Percentiles rank a stretch among this genome's conserved stretches.
Evolutionary conservation across 2,329 filamentous ascomycete genomes (phyloP).

Genomic region (Epichloe hybrida): DNA sequence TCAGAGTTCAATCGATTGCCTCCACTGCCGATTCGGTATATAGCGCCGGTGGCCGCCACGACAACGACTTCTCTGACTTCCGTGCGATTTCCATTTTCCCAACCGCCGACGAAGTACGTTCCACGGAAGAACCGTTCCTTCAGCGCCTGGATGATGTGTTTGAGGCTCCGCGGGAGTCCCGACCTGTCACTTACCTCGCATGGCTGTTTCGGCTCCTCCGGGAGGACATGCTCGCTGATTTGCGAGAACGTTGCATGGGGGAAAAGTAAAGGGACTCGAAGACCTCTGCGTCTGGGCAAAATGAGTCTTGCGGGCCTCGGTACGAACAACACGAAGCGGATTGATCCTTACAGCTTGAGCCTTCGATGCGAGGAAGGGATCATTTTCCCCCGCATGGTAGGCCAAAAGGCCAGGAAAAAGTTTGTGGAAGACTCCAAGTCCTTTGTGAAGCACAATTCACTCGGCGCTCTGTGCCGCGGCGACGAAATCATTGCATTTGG

Average conservation of each 20-base stretch:
- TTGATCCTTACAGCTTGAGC: not conserved
- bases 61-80: slow-evolving; percentile 56
- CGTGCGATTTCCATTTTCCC: slow-evolving; percentile 50
- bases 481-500: slow-evolving; percentile 46
- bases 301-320: slow-evolving; percentile 5
- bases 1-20: slow-evolving; percentile 17
- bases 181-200: slow-evolving; percentile 43
- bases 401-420: slow-evolving; percentile 20
- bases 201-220: slow-evolving; percentile 56
- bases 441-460: slow-evolving; percentile 44
- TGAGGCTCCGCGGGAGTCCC: slow-evolving; percentile 20
- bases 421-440: slow-evolving; percentile 31
- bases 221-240: slow-evolving; percentile 59
- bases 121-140: slow-evolving; percentile 39
- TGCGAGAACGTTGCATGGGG: slow-evolving; percentile 31
- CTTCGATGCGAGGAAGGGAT: too few relatives aligned
- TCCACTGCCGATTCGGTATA: slow-evolving; percentile 2
- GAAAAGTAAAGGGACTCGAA: too few relatives aligned
- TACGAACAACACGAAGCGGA: too few relatives aligned
- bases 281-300: slow-evolving; percentile 18
- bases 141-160: slow-evolving; percentile 36
- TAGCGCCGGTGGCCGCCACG: slow-evolving; percentile 52
- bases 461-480: slow-evolving; percentile 45
- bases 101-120: slow-evolving; percentile 50
- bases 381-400: not conserved